Conservation (phyloP, 768 basidiomycete species). For the Mycena epipterygia region DNA sequence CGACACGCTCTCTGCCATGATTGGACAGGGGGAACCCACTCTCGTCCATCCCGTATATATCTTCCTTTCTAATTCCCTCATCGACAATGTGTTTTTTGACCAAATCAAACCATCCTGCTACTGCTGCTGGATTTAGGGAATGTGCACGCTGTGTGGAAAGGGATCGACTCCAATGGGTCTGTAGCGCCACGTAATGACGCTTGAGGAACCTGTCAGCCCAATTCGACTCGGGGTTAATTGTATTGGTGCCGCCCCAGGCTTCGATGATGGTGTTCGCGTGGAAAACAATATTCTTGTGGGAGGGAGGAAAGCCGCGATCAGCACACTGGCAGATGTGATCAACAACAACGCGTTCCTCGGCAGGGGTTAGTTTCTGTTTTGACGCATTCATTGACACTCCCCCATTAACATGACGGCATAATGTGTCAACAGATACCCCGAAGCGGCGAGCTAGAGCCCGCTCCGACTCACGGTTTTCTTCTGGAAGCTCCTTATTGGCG, state of each 20-base stretch:
- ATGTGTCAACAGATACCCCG: too few relatives aligned
- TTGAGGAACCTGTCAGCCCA: too few relatives aligned
- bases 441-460: too few relatives aligned
- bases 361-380: not conserved
- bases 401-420: too few relatives aligned
- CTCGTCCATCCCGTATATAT: conserved; percentile 38
- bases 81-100: conserved; percentile 1
- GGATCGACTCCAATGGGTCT: not conserved
- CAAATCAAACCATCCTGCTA: conserved; percentile 24
- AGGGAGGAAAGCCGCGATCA: not conserved
- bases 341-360: not conserved
- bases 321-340: not conserved
- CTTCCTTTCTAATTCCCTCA: conserved; percentile 11
- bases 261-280: too few relatives aligned
- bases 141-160: conserved; percentile 1
- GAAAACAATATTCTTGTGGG: not conserved
- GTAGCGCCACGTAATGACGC: not conserved
- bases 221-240: too few relatives aligned
- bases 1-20: not conserved
- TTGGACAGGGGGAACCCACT: not conserved
- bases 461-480: too few relatives aligned
- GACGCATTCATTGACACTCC: not conserved
- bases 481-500: too few relatives aligned
- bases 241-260: too few relatives aligned
- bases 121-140: conserved; percentile 23